Percentiles rank a stretch among this genome's conserved stretches.
Evolutionary conservation across 441 rosid species (phyloP).

Genomic region (Adansonia rubrostipa): DNA sequence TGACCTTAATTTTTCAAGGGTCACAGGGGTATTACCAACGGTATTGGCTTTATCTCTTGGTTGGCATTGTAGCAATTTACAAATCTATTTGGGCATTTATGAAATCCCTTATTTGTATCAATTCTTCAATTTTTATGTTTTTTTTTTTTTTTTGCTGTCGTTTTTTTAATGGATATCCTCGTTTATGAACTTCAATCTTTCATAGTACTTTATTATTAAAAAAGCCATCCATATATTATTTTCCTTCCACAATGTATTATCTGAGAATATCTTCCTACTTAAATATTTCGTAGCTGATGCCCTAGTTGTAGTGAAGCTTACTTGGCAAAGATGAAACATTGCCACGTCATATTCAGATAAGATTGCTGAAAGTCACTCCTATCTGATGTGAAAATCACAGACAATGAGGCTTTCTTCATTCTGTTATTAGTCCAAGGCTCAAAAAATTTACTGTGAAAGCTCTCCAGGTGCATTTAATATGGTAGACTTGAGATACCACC

Average conservation of each 20-base stretch:
- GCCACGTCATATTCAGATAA: not conserved
- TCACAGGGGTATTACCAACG: not conserved
- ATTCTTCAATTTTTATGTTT: not conserved
- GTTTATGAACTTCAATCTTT: not conserved
- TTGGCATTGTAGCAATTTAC: not conserved
- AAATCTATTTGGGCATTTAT: not conserved
- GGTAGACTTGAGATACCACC: slow-evolving; percentile 86
- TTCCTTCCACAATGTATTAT: not conserved
- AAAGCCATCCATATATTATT: not conserved
- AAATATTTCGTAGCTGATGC: not conserved
- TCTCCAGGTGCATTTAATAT: slow-evolving; percentile 76
- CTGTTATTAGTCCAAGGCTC: slow-evolving; percentile 2
- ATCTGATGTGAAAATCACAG: too few species aligned
- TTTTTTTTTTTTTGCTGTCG: too few species aligned
- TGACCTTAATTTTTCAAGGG: not conserved
- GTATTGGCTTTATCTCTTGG: not conserved
- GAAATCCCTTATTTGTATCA: not conserved
- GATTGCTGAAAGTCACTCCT: not conserved
- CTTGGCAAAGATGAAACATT: slow-evolving; percentile 3
- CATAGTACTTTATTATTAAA: not conserved
- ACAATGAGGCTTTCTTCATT: not conserved
- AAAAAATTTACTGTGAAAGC: slow-evolving; percentile 38
- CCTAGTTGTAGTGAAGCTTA: not conserved
- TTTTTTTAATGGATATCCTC: not conserved
- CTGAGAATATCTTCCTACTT: not conserved